These are phyloP conservation scores for Acanthochlamys bracteata DNA, from an alignment of 106 monocot species.

Conservation along the genomic window DNA sequence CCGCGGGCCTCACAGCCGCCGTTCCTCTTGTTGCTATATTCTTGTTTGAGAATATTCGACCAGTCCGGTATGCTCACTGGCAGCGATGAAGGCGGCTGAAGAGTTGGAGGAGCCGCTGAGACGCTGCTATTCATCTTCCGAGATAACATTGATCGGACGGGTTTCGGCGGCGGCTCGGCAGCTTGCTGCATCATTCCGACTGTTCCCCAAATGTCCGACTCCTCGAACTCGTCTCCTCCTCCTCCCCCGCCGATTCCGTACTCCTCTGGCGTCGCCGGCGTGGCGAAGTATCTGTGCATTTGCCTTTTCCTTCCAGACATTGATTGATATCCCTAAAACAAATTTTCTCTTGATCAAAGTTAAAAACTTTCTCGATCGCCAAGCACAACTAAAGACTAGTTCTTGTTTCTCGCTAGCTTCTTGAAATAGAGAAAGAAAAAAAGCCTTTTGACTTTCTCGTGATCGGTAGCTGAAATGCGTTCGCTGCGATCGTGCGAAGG, in stretches of 20 bases:
- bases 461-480: too few species aligned
- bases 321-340: too few species aligned
- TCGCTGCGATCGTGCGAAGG: too few species aligned
- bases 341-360: too few species aligned
- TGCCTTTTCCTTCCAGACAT: too few species aligned
- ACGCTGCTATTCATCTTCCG: background rate
- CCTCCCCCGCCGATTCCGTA: background rate
- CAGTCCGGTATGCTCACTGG: slow-evolving; percentile 70
- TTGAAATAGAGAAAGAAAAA: too few species aligned
- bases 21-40: background rate
- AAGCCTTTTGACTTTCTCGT: too few species aligned
- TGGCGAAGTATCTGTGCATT: too few species aligned
- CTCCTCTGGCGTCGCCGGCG: background rate
- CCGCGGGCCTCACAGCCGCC: background rate
- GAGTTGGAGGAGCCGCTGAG: slow-evolving; percentile 3
- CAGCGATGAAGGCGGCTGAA: slow-evolving; percentile 22
- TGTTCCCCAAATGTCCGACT: slow-evolving; percentile 47
- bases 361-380: too few species aligned
- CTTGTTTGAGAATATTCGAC: slow-evolving; percentile 40
- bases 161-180: background rate
- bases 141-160: background rate
- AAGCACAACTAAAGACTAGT: too few species aligned
- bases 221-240: slow-evolving; percentile 40
- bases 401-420: too few species aligned
- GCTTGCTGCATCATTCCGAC: too few species aligned